Evolutionary conservation across 306 rosid genomes (phyloP).

Genomic region (Vigna radiata): DNA sequence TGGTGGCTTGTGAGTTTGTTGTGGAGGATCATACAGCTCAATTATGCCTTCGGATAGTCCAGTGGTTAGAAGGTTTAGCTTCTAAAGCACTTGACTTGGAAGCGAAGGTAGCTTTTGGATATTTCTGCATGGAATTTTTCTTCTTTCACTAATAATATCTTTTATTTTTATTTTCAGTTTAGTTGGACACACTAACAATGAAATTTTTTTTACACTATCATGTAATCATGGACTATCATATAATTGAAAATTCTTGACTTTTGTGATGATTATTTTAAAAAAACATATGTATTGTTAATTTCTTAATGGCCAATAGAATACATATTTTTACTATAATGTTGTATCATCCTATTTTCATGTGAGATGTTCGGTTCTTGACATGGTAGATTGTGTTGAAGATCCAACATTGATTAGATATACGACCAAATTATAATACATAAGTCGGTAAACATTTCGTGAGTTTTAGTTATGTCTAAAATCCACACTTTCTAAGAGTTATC

Average conservation of each 20-base stretch:
- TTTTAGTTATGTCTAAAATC: no score
- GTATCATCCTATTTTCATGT: background rate
- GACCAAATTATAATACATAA: no score
- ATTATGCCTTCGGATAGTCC: conserved; percentile 88
- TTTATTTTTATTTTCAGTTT: background rate
- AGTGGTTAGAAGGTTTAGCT: conserved; percentile 95
- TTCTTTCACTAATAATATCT: conserved; percentile 20
- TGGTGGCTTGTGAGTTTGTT: conserved; percentile 92
- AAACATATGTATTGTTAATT: background rate
- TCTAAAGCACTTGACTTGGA: conserved; percentile 94
- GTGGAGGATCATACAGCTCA: conserved; percentile 83
- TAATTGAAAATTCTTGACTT: background rate
- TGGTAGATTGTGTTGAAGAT: no score
- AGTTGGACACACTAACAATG: background rate
- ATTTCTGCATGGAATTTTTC: conserved; percentile 37
- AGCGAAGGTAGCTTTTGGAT: conserved; percentile 68
- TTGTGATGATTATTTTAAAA: background rate
- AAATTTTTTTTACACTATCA: background rate
- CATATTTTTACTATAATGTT: background rate
- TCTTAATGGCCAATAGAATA: background rate
- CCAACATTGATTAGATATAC: no score
- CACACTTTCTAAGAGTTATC: background rate
- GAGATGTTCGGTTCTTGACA: no score
- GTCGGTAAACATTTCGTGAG: no score
- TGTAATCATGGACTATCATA: background rate